Evolutionary conservation across 139 green algal genomes (phyloP), one percentile per base, ranked within the genome.

Genomic region (Micractinium conductrix): DNA sequence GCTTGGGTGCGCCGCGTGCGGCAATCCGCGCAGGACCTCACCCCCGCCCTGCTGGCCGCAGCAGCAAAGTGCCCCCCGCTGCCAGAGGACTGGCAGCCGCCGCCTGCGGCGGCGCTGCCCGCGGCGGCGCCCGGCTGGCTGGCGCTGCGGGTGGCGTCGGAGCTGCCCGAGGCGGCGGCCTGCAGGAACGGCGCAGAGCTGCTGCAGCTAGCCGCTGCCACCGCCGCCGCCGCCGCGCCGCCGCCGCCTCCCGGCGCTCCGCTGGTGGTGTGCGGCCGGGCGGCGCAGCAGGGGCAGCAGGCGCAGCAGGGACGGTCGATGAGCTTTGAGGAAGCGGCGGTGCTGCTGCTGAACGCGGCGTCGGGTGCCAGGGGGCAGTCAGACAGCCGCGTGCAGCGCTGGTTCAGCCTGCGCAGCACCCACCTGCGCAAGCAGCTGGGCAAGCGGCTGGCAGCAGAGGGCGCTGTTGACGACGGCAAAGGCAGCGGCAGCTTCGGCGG

Each of bases 271-370:
- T n/a, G n/a, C n/a, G n/a, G n/a, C n/a, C n/a, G n/a, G n/a, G n/a
- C n/a, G n/a, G n/a, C n/a, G n/a, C n/a, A n/a, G n/a, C n/a, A n/a
- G n/a, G n/a, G 2, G 74, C 45, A 44, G 74, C 74, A 35, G 45
- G 33, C 14, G n/a, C 45, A 5, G 48, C 74, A 22, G 74, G 43
- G n/a, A 16, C n/a, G 22, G 26, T 21, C 24, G 35, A 10, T 74
- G 12, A 28, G 28, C 40, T 17, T 72, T 28, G 21, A 30, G 7
- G 40, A 83, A 28, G 50, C 37, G 38, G 78, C 78, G 7, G 40
- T 38, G 16, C 78, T 58, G 22, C 78, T 83, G 78, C 58, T 83
- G 78, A 38, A 50, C 22, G 74, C 58, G 40, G 40, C 62, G 14
- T 30, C 58, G 12, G 6, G 30, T 10, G 12, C 58, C 22, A 35